Evolutionary conservation across 176 grass and related monocot genomes (phyloP).

Genomic region (Triticum timopheevii): DNA sequence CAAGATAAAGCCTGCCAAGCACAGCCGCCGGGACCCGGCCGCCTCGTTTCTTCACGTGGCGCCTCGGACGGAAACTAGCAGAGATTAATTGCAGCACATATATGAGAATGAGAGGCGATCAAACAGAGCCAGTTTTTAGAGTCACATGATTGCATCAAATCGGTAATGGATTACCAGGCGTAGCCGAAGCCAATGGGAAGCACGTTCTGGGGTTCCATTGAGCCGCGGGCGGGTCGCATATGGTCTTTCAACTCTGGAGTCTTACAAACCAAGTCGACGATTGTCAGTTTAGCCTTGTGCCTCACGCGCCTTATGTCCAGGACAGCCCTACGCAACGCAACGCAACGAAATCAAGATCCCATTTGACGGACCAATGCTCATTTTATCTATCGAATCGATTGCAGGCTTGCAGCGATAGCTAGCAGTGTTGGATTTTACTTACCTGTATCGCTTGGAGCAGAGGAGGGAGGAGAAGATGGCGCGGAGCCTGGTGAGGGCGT

Average conservation of each 20-base stretch:
- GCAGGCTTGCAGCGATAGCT: no score
- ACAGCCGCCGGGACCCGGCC: neutral
- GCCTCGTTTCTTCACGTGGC: neutral
- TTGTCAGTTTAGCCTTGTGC: no score
- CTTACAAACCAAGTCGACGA: no score
- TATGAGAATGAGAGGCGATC: neutral
- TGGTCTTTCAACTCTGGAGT: conserved; percentile 12
- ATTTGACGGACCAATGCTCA: no score
- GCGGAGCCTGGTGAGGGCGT: neutral
- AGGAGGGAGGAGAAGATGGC: neutral
- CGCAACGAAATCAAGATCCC: no score
- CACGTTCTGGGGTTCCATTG: conserved; percentile 7
- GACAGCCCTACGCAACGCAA: no score
- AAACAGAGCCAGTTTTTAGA: neutral
- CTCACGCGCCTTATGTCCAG: no score
- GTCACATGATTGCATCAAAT: neutral
- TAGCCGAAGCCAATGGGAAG: neutral
- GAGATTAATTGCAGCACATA: neutral
- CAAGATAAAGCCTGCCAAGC: neutral
- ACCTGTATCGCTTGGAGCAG: no score
- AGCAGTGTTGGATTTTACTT: neutral
- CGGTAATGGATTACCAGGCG: neutral
- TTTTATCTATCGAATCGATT: no score
- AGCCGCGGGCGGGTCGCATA: neutral
- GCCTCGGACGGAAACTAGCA: neutral